phyloP scores from a whole-genome alignment of 2,329 filamentous ascomycete species.

The Diaporthe eres region DNA sequence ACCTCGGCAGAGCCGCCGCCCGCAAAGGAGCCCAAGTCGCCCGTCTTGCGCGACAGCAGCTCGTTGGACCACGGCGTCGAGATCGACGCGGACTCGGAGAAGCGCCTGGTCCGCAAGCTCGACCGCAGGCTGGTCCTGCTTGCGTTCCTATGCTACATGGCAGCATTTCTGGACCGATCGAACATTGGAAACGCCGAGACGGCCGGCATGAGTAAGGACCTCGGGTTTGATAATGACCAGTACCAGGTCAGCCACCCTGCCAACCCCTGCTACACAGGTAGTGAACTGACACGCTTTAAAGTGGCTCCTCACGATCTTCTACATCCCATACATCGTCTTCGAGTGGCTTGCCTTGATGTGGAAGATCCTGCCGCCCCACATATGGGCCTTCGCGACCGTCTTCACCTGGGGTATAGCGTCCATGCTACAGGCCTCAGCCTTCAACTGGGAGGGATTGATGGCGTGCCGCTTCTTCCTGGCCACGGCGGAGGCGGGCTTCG shows the following conservation, averaged over 20 bases:
- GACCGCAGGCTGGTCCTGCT: conserved; percentile 51
- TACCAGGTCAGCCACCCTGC: conserved; percentile 51
- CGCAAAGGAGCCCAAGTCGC: neutral
- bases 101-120: conserved; percentile 52
- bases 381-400: conserved; percentile 48
- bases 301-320: conserved; percentile 62
- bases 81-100: conserved; percentile 51
- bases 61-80: conserved; percentile 22
- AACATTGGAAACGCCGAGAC: conserved; percentile 57
- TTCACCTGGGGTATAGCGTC: conserved; percentile 50
- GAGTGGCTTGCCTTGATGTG: conserved; percentile 59
- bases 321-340: conserved; percentile 60
- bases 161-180: conserved; percentile 56
- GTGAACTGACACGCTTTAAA: conserved; percentile 34
- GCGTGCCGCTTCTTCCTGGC: conserved; percentile 58
- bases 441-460: conserved; percentile 54
- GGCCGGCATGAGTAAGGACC: conserved; percentile 54
- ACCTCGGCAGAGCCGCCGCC: neutral
- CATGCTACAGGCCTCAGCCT: conserved; percentile 51
- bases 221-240: conserved; percentile 54
- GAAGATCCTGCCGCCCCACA: conserved; percentile 56
- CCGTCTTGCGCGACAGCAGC: neutral
- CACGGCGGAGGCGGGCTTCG: conserved; percentile 59
- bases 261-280: neutral
- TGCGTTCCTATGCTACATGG: conserved; percentile 51